Conservation (phyloP, 2,329 filamentous ascomycete genomes). For the Plenodomus lindquistii region DNA sequence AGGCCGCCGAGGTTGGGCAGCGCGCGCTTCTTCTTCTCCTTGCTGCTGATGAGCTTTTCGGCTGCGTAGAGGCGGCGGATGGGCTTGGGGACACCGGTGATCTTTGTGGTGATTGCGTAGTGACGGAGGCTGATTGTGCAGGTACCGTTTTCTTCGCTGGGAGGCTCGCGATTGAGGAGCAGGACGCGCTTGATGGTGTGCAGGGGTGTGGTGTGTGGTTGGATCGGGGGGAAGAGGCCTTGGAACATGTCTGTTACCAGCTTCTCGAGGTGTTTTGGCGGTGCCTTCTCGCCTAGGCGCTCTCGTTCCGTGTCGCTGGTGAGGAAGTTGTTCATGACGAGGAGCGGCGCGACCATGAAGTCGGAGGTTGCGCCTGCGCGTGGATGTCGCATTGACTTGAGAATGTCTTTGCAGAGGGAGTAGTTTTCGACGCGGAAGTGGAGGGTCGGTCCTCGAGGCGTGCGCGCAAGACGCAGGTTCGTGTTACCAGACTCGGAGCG, state of each 20-base stretch:
- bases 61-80: constrained; percentile 83
- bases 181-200: constrained; percentile 91
- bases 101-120: constrained; percentile 91
- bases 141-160: constrained; percentile 49
- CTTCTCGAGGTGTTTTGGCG: constrained; percentile 93
- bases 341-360: constrained; percentile 80
- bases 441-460: constrained; percentile 87
- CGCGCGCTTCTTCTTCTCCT: constrained; percentile 60
- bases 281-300: constrained; percentile 56
- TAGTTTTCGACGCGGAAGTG: constrained; percentile 96
- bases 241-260: constrained; percentile 94
- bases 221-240: constrained; percentile 93
- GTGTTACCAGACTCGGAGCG: constrained; percentile 88
- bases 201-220: constrained; percentile 85
- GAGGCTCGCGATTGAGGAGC: constrained; percentile 79
- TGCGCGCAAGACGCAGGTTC: constrained; percentile 84
- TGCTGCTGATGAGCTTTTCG: constrained; percentile 71
- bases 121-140: constrained; percentile 89
- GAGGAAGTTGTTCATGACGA: constrained; percentile 98
- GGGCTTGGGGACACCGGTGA: constrained; percentile 80
- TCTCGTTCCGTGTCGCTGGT: constrained; percentile 56
- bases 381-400: constrained; percentile 80
- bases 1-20: constrained; percentile 89
- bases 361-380: constrained; percentile 73
- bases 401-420: constrained; percentile 88